Conservation (phyloP, 1,284 basidiomycete species). For the Trichosporon faecale region DNA sequence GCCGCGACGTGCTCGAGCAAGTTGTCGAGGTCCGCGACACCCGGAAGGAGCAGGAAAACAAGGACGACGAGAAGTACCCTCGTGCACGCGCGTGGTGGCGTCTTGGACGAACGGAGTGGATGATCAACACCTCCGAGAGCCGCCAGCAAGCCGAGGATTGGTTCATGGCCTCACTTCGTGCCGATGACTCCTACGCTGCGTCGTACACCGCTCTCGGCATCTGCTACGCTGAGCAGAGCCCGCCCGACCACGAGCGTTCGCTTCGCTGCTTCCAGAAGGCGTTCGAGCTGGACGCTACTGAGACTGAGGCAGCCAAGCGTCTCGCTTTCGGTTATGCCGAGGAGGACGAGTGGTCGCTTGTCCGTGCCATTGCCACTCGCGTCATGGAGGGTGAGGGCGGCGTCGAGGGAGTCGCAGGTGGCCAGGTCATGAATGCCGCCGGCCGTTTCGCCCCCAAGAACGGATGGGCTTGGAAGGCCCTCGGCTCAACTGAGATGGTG, state of each 20-base stretch:
- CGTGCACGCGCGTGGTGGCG: constrained; percentile 79
- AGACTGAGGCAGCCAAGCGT: constrained; percentile 76
- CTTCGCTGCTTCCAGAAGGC: constrained; percentile 98
- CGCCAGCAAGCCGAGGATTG: constrained; percentile 68
- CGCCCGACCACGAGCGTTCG: constrained; percentile 77
- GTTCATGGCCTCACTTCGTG: constrained; percentile 81
- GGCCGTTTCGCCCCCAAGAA: constrained; percentile 66
- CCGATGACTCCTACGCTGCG: constrained; percentile 73
- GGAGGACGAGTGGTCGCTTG: constrained; percentile 91
- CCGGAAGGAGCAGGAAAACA: constrained; percentile 58
- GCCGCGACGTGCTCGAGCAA: constrained; percentile 59
- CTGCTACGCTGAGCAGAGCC: constrained; percentile 74
- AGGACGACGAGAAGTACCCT: constrained; percentile 45
- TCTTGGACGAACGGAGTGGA: constrained; percentile 74
- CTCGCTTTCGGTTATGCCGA: constrained; percentile 88
- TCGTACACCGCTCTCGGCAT: constrained; percentile 91
- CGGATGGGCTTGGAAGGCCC: constrained; percentile 97
- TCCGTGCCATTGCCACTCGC: constrained; percentile 84
- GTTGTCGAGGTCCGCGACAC: constrained; percentile 62
- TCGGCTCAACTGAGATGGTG: constrained; percentile 89
- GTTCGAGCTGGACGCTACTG: constrained; percentile 89
- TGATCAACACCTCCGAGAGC: constrained; percentile 56
- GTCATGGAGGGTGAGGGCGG: constrained; percentile 92
- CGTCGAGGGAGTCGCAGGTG: constrained; percentile 61
- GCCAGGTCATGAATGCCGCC: constrained; percentile 55